Base-by-base conservation (phyloP, 2,329 filamentous ascomycete species). In the Zymoseptoria ardabiliae region DNA sequence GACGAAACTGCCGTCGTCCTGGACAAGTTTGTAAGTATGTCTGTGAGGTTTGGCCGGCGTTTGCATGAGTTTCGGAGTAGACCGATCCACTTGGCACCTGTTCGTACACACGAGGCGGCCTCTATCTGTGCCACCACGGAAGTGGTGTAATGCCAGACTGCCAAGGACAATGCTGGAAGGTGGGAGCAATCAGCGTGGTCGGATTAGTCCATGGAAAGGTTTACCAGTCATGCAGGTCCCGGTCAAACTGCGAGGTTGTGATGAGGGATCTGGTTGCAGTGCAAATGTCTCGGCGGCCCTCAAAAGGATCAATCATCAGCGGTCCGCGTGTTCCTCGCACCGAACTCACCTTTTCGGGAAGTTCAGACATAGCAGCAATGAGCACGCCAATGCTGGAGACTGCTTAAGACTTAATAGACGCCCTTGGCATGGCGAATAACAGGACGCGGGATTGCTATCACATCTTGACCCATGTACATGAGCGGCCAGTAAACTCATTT, bases 1-100 rank as follows among this genome's bases (percentile, higher is more conserved):
- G 21, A 79, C 76, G 56, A 80, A 81, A 41, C 75, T 71, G 54
- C 78, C 78, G 2, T 80, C 67, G 53, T 74, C 70, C 58, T 81
- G 79, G 41, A 79, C 75, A 71, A 72, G 71, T 35, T 57, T 53
- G 57, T 64, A 66, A 3, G 65, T 67, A 54, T 68, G 61, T 5
- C 58, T 9, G 9, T 28, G 25, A 9, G 25, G 7, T 28, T 28
- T 28, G 25, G 25, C 25, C 25, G 25, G 1, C 25, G 25, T 28
- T 28, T 28, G 25, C 25, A 9, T 28, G 25, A 28, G 25, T 9
- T 8, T 28, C 25, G 25, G 25, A 28, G 25, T 8, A 8, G 25
- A 8, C 25, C 25, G 25, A 28, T 28, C 7, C 1, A 28, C 7
- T 28, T 8, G 25, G 25, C 8, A 9, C 7, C 8, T 28, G 25